A percentile compares a stretch with the other conserved stretches of the same genome.
These are phyloP conservation scores for Staphylotrichum longicolle DNA, from an alignment of 495 filamentous ascomycete genomes.

Conservation along the genomic window DNA sequence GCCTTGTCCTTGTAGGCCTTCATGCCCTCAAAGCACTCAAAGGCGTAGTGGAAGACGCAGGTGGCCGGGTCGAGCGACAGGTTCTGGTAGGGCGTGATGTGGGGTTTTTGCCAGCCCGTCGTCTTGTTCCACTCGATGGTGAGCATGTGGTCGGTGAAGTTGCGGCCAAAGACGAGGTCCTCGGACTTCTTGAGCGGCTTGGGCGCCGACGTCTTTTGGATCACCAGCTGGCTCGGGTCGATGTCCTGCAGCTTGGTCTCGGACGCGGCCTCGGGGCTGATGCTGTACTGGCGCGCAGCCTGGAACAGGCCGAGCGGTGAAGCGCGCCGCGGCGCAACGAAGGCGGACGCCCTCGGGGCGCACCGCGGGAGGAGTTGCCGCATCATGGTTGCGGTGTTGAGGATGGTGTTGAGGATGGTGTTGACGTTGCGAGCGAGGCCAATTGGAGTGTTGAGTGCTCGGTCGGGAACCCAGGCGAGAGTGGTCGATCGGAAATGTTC, in stretches of 20 bases:
- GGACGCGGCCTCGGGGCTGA: conserved; percentile 52
- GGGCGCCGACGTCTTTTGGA: conserved; percentile 72
- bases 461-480: too few species aligned
- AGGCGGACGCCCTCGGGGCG: conserved; percentile 20
- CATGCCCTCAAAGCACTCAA: conserved; percentile 97
- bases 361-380: conserved; percentile 29
- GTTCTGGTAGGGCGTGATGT: conserved; percentile 92
- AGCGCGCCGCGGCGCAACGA: conserved; percentile 25
- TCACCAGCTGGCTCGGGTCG: conserved; percentile 69
- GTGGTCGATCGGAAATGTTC: too few species aligned
- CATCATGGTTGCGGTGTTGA: conserved; percentile 25
- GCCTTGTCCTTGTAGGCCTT: conserved; percentile 88
- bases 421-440: too few species aligned
- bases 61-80: conserved; percentile 92
- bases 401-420: too few species aligned
- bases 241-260: conserved; percentile 55
- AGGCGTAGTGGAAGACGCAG: conserved; percentile 98
- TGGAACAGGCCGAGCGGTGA: conserved; percentile 29
- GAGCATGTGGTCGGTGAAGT: conserved; percentile 97
- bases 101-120: conserved; percentile 71
- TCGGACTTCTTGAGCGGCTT: conserved; percentile 69
- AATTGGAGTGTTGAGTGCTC: too few species aligned
- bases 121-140: conserved; percentile 86
- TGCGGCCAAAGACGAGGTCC: conserved; percentile 80
- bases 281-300: conserved; percentile 55